Conservation (phyloP, 2,329 filamentous ascomycete genomes). For the Westerdykella ornata region DNA sequence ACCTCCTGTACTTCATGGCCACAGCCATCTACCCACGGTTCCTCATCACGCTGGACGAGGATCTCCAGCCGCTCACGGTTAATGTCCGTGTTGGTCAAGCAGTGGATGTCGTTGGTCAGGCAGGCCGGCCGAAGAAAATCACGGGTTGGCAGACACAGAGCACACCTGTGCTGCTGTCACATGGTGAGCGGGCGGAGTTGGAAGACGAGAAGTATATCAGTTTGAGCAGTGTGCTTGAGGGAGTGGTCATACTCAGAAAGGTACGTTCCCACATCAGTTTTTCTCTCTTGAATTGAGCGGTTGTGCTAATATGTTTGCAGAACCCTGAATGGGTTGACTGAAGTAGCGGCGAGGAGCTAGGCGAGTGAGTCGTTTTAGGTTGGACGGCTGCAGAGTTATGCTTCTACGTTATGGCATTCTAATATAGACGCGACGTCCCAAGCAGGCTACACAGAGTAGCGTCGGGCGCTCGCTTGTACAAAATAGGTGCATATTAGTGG, state of each 20-base stretch:
- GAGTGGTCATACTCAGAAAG: slow-evolving; percentile 93
- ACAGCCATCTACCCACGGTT: slow-evolving; percentile 96
- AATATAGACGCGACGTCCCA: no score
- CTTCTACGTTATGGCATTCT: no score
- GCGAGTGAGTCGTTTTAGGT: no score
- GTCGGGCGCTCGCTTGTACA: no score
- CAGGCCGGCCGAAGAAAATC: slow-evolving; percentile 95
- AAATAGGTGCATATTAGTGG: no score
- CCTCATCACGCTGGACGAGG: slow-evolving; percentile 90
- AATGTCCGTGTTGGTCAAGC: slow-evolving; percentile 97
- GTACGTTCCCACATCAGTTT: slow-evolving; percentile 47
- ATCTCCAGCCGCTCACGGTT: slow-evolving; percentile 86
- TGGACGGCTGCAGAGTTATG: no score
- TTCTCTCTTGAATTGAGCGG: neutral
- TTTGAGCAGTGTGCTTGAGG: slow-evolving; percentile 84
- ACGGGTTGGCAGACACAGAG: slow-evolving; percentile 99
- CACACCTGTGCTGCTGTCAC: slow-evolving; percentile 90
- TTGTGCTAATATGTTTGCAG: slow-evolving; percentile 19
- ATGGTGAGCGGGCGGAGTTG: slow-evolving; percentile 91
- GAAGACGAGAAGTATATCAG: slow-evolving; percentile 97
- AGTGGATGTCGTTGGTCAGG: slow-evolving; percentile 95
- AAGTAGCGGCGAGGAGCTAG: slow-evolving; percentile 5
- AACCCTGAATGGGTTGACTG: slow-evolving; percentile 44
- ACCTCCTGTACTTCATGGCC: slow-evolving; percentile 94
- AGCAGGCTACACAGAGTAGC: no score